phyloP scores from a whole-genome alignment of 768 basidiomycete species.

The Podaxis sp. region DNA sequence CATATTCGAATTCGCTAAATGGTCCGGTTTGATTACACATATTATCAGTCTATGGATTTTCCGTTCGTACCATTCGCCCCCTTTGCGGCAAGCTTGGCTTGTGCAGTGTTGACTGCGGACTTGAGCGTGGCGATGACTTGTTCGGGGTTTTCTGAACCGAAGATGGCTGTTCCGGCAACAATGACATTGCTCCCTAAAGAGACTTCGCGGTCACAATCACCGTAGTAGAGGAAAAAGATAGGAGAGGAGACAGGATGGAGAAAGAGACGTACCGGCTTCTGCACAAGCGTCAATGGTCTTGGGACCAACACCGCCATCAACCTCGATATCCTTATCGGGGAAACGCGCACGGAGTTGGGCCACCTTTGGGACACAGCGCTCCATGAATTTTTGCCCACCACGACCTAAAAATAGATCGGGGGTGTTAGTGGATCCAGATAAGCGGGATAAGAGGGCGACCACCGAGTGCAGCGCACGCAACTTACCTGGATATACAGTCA shows the following conservation, averaged over 20 bases:
- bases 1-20: constrained; percentile 4
- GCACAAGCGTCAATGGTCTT: constrained; percentile 88
- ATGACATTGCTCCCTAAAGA: constrained; percentile 91
- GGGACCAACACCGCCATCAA: constrained; percentile 96
- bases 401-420: constrained; percentile 48
- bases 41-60: constrained; percentile 11
- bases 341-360: constrained; percentile 86
- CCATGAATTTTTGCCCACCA: constrained; percentile 96
- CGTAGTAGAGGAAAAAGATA: neutral
- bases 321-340: constrained; percentile 95
- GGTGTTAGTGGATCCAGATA: neutral
- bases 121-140: constrained; percentile 76
- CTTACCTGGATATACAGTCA: constrained; percentile 94
- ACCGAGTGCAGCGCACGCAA: constrained; percentile 1
- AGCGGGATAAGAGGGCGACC: neutral
- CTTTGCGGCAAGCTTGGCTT: constrained; percentile 37
- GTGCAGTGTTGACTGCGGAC: constrained; percentile 65
- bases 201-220: neutral
- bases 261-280: constrained; percentile 63
- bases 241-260: neutral
- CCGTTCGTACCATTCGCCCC: constrained; percentile 10
- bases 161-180: constrained; percentile 96
- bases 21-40: constrained; percentile 4
- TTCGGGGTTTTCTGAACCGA: constrained; percentile 76
- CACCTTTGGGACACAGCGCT: constrained; percentile 91